Evolutionary conservation across 73 alveolate species (phyloP), one percentile per base, ranked within the genome.

Genomic region (Paramecium caudatum): DNA sequence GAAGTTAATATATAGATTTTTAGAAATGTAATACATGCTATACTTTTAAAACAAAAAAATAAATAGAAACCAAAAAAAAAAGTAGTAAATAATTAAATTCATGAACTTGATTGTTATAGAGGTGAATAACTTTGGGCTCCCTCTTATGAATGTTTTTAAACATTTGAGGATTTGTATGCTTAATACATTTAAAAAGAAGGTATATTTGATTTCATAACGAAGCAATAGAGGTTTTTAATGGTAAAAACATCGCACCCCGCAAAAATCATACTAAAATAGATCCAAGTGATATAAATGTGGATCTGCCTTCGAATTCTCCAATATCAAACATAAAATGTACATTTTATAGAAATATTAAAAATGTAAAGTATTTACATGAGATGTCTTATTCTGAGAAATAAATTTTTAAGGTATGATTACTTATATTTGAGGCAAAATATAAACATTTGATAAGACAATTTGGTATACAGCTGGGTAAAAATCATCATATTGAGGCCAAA

Each of bases 121-220:
- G 33, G 33, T 63, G 16, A 63, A 23, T 33, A 63, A 63, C n/a
- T 63, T 0, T 63, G 82, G 82, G 82, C 82, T 25, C 82, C 82
- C 0, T 30, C 82, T 3, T 15, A 30, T 10, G 36, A 63, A 25
- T 63, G 82, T 3, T 63, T 63, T n/a, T 27, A 63, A 12, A 39
- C 25, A n/a, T 63, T 63, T 6, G 78, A 50, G 12, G 82, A 8
- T 6, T 63, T 30, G 12, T 63, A 63, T 63, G 33, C 82, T 9
- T 4, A 27, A 32, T 30, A 25, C 33, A 23, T 63, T 25, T 27
- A 23, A 39, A 63, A 63, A 23, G 12, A 6, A 50, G 78, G 78
- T 50, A 50, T 25, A 50, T 25, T 25, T 50, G 33, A 21, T 9
- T 50, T 50, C 30, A 50, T 50, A 50, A 50, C 78, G 5, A 50